phyloP scores from a whole-genome alignment of 257 asterid species.

The Solanum habrochaites region DNA sequence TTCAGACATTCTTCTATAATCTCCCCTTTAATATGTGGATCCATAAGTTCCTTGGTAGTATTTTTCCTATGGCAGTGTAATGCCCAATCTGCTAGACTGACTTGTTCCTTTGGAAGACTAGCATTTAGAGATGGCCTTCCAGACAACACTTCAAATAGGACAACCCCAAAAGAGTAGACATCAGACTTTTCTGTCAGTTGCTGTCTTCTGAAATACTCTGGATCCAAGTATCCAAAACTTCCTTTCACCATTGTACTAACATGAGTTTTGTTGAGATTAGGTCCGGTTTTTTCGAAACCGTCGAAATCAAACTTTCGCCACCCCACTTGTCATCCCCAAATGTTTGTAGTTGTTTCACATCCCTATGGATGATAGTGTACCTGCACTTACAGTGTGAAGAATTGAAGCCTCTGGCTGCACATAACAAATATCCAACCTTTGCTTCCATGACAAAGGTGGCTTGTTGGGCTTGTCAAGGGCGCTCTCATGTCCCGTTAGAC shows the following conservation, averaged over 20 bases:
- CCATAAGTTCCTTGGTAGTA: slow-evolving; percentile 23
- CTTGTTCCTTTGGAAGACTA: slow-evolving; percentile 44
- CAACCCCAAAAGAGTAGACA: slow-evolving; percentile 73
- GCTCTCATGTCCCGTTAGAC: too few species aligned
- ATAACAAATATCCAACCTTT: too few species aligned
- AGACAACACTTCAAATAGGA: slow-evolving; percentile 49
- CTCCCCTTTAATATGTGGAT: slow-evolving; percentile 30
- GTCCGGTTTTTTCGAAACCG: slow-evolving; percentile 63
- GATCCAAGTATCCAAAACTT: slow-evolving; percentile 74
- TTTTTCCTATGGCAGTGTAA: slow-evolving; percentile 10
- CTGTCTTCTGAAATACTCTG: slow-evolving; percentile 63
- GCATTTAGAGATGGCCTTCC: slow-evolving; percentile 59
- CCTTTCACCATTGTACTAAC: slow-evolving; percentile 74
- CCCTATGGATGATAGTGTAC: slow-evolving; percentile 64
- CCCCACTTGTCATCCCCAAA: slow-evolving; percentile 55
- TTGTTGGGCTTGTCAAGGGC: too few species aligned
- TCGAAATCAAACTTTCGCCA: slow-evolving; percentile 72
- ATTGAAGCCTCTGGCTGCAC: slow-evolving; percentile 2
- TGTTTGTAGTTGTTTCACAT: slow-evolving; percentile 72
- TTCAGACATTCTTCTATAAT: slow-evolving; percentile 33
- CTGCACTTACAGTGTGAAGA: slow-evolving; percentile 84
- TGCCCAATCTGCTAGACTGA: slow-evolving; percentile 66
- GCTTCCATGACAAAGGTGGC: too few species aligned
- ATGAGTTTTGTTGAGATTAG: slow-evolving; percentile 36
- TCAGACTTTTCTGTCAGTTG: slow-evolving; percentile 68